Evolutionary conservation across 768 basidiomycete genomes (phyloP), one percentile per base, ranked within the genome.

Genomic region (Rhizopogon roseolus): DNA sequence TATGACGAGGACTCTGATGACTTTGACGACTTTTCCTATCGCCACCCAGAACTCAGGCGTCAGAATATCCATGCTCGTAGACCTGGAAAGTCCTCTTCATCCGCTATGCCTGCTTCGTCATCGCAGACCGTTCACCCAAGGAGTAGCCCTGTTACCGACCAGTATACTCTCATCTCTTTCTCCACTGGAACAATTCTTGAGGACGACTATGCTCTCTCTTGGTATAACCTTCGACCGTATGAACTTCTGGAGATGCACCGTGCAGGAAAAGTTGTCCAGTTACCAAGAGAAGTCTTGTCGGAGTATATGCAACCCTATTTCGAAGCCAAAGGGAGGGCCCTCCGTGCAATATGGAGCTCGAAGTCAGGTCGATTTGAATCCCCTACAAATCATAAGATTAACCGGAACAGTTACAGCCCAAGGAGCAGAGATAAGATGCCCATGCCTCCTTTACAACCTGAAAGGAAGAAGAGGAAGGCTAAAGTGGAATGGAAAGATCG

Each of bases 171-270:
- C 11, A 62, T 88, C 16, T 78, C 83, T 1, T 89, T 84, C 61
- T 80, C 86, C 2, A 87, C 87, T 0, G 85, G 86, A 4, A 78
- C 86, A 58, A 67, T 86, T 13, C 77, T 90, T 29, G 84, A 90
- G 61, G 87, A 89, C 61, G 81, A 85, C 19, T 79, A 77, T 42
- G 57, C 72, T 9, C 62, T 80, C 25, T 68, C 77, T 0, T 85
- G 82, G 77, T 88, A 88, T 61, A 71, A 77, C 39, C 61, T 90
- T 19, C 69, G 73, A 6, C 78, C 84, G 0, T 73, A 82, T 57
- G 89, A 90, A 59, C 75, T 91, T 2, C 74, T 91, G 19, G 89
- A 91, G 60, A 65, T 91, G 16, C 87, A 91, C 54, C 73, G 75
- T 6, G 53, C 61, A 9, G 71, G 71, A 34, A 64, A 66, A 29